Evolutionary conservation across 1,139 yeast species (phyloP), one percentile per base, ranked within the genome.

Genomic region (Arxiozyma heterogenica): DNA sequence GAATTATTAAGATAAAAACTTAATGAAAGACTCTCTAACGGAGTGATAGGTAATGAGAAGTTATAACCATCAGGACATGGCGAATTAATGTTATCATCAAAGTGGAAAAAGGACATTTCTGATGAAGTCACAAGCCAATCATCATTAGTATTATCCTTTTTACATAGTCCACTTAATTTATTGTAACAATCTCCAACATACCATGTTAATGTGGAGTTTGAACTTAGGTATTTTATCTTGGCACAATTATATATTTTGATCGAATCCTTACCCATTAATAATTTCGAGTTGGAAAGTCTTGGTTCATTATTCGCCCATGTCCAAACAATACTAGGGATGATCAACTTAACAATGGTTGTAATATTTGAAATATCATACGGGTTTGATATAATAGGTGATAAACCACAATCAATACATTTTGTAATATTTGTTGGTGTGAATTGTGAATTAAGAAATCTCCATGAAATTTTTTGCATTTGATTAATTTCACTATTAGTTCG

Each of bases 231-330:
- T 27, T 55, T 56, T 23, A 68, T 52, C 12, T 77, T 73, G 0
- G 87, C 95, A 68, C 97, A 91, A 60, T 79, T 76, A 58, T 68
- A 74, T 0, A 86, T 85, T 11, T 71, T 66, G 57, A 74, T 62
- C 1, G 68, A 53, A 22, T 60, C 55, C 9, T 60, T 57, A 3
- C 56, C 56, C 23, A 58, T 57, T 6, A 53, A 17, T 9, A 60
- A 50, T 42, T 57, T 58, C 0, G 64, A 56, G 42, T 58, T 53
- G 6, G 62, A 54, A 12, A 58, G 51, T 22, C 58, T 46, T 5
- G 91, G 93, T 61, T 84, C 80, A 7, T 75, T 73, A 0, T 74
- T 70, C 1, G 75, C 77, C 95, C 95, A 87, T 5, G 88, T 77
- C 96, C 96, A 89, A 41, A 62, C 48, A 18, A 81, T 69, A 0